These are phyloP conservation scores for Ottelia alismoides DNA, from an alignment of 106 monocot genomes.

Conservation along the genomic window DNA sequence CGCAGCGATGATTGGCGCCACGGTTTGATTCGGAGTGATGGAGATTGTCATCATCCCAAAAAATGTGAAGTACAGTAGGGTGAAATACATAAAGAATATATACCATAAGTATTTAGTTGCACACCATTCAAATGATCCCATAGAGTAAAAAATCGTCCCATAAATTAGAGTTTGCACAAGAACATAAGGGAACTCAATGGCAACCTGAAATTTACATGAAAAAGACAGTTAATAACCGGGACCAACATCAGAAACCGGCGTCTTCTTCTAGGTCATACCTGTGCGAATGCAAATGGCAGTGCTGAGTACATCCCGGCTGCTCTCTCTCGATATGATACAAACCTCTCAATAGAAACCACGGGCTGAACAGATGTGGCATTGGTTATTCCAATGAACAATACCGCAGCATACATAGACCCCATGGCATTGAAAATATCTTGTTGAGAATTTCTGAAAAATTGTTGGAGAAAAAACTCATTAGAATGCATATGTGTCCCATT, in stretches of 20 bases:
- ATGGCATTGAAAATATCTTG: constrained; percentile 94
- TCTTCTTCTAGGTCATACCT: constrained; percentile 57
- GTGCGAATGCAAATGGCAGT: constrained; percentile 85
- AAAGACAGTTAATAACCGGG: too few relatives aligned
- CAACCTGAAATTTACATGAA: constrained; percentile 39
- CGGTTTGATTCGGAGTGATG: constrained; percentile 84
- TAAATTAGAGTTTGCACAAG: constrained; percentile 89
- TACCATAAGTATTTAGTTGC: constrained; percentile 71
- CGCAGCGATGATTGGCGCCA: constrained; percentile 93
- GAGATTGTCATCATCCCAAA: constrained; percentile 99
- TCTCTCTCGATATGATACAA: constrained; percentile 93
- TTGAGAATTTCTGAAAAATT: constrained; percentile 85
- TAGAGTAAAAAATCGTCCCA: constrained; percentile 79
- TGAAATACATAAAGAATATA: constrained; percentile 96
- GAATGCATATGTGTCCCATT: too few relatives aligned
- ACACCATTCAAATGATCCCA: constrained; percentile 89
- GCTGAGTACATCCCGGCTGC: constrained; percentile 99
- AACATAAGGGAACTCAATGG: constrained; percentile 95
- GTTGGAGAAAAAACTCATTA: too few relatives aligned
- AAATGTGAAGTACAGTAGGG: constrained; percentile 95
- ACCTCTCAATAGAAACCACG: constrained; percentile 88
- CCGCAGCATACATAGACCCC: constrained; percentile 99
- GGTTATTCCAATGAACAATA: constrained; percentile 93
- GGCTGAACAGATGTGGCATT: constrained; percentile 97
- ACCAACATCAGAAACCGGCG: too few relatives aligned